phyloP scores from a whole-genome alignment of 2,329 filamentous ascomycete genomes.

The Alternaria burnsii region DNA sequence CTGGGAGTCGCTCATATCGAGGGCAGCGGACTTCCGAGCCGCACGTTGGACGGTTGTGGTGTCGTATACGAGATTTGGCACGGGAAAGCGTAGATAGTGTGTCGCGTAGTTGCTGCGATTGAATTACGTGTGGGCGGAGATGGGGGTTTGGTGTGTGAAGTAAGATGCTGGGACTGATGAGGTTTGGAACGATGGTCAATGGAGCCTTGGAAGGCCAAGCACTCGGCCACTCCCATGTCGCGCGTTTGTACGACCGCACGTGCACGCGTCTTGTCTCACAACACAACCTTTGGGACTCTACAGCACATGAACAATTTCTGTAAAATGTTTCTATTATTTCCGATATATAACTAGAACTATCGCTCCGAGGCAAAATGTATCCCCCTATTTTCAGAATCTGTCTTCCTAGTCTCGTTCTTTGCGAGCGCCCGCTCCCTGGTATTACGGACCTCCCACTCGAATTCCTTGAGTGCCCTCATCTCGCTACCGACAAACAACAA shows the following conservation, averaged over 20 bases:
- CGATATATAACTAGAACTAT: background rate
- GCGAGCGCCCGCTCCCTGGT: slow-evolving; percentile 39
- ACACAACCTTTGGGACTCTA: background rate
- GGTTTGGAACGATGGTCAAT: slow-evolving; percentile 16
- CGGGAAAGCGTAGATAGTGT: background rate
- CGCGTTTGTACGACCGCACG: slow-evolving; percentile 24
- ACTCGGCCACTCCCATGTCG: slow-evolving; percentile 8
- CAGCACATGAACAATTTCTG: background rate
- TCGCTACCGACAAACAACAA: slow-evolving; percentile 88
- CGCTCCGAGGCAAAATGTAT: slow-evolving; percentile 2
- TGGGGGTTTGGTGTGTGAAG: background rate
- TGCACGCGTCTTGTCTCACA: slow-evolving; percentile 16
- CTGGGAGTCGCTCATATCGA: slow-evolving; percentile 48
- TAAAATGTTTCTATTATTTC: background rate
- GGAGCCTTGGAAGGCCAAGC: slow-evolving; percentile 7
- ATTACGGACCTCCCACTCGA: slow-evolving; percentile 83
- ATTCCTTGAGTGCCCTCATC: slow-evolving; percentile 83
- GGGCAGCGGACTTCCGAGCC: slow-evolving; percentile 22
- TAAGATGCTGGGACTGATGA: slow-evolving; percentile 13
- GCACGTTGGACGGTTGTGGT: slow-evolving; percentile 9
- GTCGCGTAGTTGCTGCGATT: slow-evolving; percentile 6
- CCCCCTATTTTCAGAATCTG: background rate
- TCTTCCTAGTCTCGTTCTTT: slow-evolving; percentile 11
- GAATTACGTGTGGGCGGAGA: background rate
- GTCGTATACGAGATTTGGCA: slow-evolving; percentile 1